Percentiles rank a stretch among this genome's conserved stretches.
Conservation (phyloP, 2,329 filamentous ascomycete species). For the Exophiala calicioides region DNA sequence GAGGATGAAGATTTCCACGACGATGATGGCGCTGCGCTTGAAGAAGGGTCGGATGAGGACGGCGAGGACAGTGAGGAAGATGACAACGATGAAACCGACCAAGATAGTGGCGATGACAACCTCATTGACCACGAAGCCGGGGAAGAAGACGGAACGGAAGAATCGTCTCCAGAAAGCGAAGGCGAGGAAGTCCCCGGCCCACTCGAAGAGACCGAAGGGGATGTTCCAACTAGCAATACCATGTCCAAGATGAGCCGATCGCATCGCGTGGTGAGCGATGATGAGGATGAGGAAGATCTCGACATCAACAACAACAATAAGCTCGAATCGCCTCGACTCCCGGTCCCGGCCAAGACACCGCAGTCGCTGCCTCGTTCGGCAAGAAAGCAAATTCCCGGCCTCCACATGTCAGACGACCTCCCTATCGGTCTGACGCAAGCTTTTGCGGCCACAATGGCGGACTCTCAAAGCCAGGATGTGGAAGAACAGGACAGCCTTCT, state of each 20-base stretch:
- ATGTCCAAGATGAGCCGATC: conserved; percentile 51
- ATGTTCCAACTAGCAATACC: too few relatives aligned
- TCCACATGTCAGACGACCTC: conserved; percentile 52
- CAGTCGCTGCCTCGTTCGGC: conserved; percentile 68
- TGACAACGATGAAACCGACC: conserved; percentile 40
- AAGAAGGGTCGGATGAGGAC: conserved; percentile 1
- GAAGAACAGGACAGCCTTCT: conserved; percentile 52
- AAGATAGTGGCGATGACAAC: conserved; percentile 28
- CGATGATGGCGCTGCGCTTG: conserved; percentile 36
- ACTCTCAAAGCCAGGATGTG: conserved; percentile 40
- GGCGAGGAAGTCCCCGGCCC: conserved; percentile 44
- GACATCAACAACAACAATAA: too few relatives aligned
- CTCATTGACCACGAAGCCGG: conserved; percentile 38
- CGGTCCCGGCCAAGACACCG: conserved; percentile 45
- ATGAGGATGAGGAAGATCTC: conserved; percentile 59
- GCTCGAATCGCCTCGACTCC: conserved; percentile 29
- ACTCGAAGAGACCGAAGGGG: background rate
- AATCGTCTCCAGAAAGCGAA: conserved; percentile 28
- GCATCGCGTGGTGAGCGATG: conserved; percentile 65
- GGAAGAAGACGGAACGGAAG: conserved; percentile 45
- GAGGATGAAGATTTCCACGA: conserved; percentile 53
- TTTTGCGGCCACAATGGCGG: conserved; percentile 85
- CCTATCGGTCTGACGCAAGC: conserved; percentile 79
- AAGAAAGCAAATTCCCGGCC: conserved; percentile 69
- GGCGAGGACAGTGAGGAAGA: conserved; percentile 45